phyloP scores from a whole-genome alignment of 768 basidiomycete genomes.

The Termitomyces sp. region DNA sequence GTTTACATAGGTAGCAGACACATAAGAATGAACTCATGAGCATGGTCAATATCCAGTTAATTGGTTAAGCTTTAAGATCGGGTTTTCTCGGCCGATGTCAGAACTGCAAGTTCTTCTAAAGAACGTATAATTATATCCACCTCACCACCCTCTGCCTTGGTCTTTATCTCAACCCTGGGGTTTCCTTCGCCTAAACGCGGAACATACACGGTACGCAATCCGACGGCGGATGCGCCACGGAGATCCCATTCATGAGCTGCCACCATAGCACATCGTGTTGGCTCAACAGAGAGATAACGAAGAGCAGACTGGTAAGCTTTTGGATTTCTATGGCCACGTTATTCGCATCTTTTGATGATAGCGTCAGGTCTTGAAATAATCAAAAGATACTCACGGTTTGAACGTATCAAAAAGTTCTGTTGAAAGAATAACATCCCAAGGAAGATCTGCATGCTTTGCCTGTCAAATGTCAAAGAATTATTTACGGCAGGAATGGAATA shows the following conservation, averaged over 20 bases:
- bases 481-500: background rate
- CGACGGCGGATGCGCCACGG: conserved; percentile 42
- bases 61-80: background rate
- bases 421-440: conserved; percentile 62
- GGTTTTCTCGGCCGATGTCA: background rate
- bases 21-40: background rate
- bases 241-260: conserved; percentile 59
- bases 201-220: conserved; percentile 57
- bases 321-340: conserved; percentile 32
- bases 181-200: conserved; percentile 43
- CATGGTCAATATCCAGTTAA: background rate
- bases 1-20: no score
- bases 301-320: conserved; percentile 45
- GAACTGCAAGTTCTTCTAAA: conserved; percentile 43
- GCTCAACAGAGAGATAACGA: conserved; percentile 42
- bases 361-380: background rate
- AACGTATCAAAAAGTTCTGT: conserved; percentile 54
- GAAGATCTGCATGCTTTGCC: conserved; percentile 57
- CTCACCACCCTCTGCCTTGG: conserved; percentile 48
- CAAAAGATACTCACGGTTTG: conserved; percentile 50
- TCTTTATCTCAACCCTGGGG: conserved; percentile 22
- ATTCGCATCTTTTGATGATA: background rate
- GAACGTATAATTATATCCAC: conserved; percentile 52
- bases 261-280: conserved; percentile 55
- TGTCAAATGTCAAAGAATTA: conserved; percentile 15